phyloP scores from a whole-genome alignment of 2,329 filamentous ascomycete species.

The Blastomyces percursus region DNA sequence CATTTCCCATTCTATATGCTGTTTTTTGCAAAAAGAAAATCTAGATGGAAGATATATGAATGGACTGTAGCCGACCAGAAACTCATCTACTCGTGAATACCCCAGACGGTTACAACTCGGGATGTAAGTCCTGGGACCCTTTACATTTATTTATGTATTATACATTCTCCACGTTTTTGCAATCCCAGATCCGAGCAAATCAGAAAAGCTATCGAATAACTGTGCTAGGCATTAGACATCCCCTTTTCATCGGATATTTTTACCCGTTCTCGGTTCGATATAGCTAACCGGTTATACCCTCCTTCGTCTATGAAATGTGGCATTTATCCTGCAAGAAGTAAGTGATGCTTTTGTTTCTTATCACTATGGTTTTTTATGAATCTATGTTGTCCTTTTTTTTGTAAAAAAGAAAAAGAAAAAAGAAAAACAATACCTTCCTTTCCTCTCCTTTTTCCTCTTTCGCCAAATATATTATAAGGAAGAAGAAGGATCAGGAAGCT shows the following conservation, averaged over 20 bases:
- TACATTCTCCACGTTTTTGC: not conserved
- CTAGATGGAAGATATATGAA: not conserved
- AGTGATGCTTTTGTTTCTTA: constrained; percentile 2
- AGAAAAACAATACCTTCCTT: too few species aligned
- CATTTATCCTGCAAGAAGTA: constrained; percentile 12
- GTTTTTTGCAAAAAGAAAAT: not conserved
- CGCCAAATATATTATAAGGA: too few species aligned
- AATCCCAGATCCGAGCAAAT: not conserved
- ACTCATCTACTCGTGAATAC: not conserved
- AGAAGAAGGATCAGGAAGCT: not conserved
- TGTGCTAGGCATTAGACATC: too few species aligned
- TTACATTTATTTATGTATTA: not conserved
- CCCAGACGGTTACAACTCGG: constrained; percentile 13
- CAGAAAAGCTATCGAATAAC: not conserved
- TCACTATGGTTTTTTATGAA: not conserved
- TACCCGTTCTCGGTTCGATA: not conserved
- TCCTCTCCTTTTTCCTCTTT: not conserved
- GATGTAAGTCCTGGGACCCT: constrained; percentile 14
- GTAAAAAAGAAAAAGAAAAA: too few species aligned
- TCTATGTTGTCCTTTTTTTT: not conserved
- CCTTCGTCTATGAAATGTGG: constrained; percentile 4
- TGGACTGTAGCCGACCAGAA: not conserved
- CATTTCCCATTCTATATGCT: not conserved
- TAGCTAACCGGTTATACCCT: not conserved
- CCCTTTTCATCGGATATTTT: not conserved